Evolutionary conservation across 257 asterid species (phyloP).

Genomic region (Orobanche coerulescens): DNA sequence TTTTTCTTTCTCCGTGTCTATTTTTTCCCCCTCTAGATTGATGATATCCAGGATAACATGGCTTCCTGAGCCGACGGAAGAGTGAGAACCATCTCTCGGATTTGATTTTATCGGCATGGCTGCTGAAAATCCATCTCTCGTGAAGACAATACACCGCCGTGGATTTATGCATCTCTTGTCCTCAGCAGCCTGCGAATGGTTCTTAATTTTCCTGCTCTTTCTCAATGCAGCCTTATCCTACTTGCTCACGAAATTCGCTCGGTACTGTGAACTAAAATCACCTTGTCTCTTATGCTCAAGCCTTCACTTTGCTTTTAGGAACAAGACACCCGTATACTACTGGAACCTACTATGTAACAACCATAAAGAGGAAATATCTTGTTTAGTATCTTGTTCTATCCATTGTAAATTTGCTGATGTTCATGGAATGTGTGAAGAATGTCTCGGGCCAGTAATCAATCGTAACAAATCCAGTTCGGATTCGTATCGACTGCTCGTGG

Average conservation of each 20-base stretch:
- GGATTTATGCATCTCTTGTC: conserved; percentile 58
- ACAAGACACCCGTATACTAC: background rate
- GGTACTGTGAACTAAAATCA: conserved; percentile 44
- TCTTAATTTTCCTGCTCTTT: conserved; percentile 61
- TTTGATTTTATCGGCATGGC: conserved; percentile 41
- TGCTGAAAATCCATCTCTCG: conserved; percentile 33
- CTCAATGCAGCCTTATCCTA: conserved; percentile 51
- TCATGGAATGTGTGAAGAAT: conserved; percentile 62
- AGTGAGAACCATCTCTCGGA: conserved; percentile 20
- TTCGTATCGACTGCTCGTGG: conserved; percentile 38
- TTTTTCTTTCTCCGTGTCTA: too few species aligned
- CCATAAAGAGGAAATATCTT: conserved; percentile 71
- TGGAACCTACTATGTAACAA: conserved; percentile 40
- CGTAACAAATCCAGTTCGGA: conserved; percentile 31
- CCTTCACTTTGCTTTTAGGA: conserved; percentile 31
- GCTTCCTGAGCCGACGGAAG: too few species aligned
- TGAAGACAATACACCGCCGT: conserved; percentile 28
- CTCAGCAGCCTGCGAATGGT: conserved; percentile 85
- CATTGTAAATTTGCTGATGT: conserved; percentile 56
- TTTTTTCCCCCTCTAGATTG: too few species aligned
- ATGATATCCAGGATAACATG: too few species aligned
- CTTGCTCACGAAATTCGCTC: conserved; percentile 50
- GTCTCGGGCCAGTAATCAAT: conserved; percentile 38
- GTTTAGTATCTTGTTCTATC: conserved; percentile 45
- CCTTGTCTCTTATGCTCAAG: conserved; percentile 79